Evolutionary conservation across 225 moss, liverwort and hornwort genomes (phyloP).

Genomic region (Climacium dendroides): DNA sequence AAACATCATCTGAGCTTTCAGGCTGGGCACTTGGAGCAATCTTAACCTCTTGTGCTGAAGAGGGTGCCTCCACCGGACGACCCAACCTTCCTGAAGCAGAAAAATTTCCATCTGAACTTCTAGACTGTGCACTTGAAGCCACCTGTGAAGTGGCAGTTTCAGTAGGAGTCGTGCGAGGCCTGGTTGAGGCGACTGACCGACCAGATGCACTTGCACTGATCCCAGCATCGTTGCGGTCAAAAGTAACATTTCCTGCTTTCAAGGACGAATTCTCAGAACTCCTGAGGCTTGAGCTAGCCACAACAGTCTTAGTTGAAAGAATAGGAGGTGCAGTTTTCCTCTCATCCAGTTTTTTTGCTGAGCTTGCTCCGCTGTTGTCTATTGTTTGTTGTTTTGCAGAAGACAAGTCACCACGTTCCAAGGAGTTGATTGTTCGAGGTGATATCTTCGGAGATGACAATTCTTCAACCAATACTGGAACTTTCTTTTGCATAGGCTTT

Average conservation of each 20-base stretch:
- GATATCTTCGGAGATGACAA: slow-evolving; percentile 11
- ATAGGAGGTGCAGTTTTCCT: slow-evolving; percentile 3
- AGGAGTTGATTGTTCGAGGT: background rate
- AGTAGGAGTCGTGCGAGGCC: background rate
- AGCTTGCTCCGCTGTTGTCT: background rate
- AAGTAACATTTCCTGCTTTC: background rate
- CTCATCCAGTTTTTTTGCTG: slow-evolving; percentile 4
- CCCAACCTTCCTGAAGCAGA: background rate
- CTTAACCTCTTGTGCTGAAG: background rate
- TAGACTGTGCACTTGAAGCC: background rate
- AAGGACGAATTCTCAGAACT: background rate
- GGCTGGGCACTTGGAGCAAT: background rate
- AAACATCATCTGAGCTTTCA: slow-evolving; percentile 8
- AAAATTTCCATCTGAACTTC: background rate
- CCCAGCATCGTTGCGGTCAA: background rate
- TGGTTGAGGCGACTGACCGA: background rate
- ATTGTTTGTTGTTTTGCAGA: background rate
- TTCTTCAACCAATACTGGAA: slow-evolving; percentile 44
- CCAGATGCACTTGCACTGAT: slow-evolving; percentile 1
- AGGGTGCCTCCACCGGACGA: background rate
- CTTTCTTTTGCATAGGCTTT: slow-evolving; percentile 25
- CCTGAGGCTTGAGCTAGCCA: background rate
- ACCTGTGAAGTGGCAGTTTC: background rate
- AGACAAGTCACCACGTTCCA: background rate
- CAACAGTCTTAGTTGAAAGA: background rate